Conservation (phyloP, 1,284 basidiomycete genomes). For the Tylopilus sp. region DNA sequence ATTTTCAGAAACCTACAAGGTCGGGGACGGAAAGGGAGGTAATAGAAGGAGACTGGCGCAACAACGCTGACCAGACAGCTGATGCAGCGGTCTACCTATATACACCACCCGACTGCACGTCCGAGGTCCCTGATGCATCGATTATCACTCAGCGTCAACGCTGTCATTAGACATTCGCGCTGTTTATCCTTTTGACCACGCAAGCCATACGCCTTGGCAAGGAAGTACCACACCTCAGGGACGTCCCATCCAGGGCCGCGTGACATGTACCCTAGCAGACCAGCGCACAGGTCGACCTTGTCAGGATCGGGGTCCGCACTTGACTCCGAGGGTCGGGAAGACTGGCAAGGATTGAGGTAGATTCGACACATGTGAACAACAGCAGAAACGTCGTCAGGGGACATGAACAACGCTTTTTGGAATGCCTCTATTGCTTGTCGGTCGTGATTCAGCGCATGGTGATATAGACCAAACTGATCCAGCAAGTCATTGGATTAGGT, state of each 20-base stretch:
- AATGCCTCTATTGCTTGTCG: constrained; percentile 75
- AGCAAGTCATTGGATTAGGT: not conserved
- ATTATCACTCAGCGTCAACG: constrained; percentile 74
- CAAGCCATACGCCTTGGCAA: constrained; percentile 78
- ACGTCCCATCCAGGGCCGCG: constrained; percentile 82
- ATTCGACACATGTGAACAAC: constrained; percentile 77
- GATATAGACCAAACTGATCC: constrained; percentile 76
- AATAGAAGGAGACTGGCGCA: not conserved
- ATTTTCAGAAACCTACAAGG: too few species aligned
- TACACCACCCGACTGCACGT: constrained; percentile 72
- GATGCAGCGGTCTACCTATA: too few species aligned
- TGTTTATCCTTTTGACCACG: constrained; percentile 76
- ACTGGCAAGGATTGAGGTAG: constrained; percentile 59
- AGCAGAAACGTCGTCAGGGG: constrained; percentile 77
- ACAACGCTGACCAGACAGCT: too few species aligned
- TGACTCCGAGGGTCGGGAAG: constrained; percentile 32
- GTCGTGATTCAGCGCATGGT: constrained; percentile 62
- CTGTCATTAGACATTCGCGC: constrained; percentile 75
- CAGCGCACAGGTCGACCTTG: constrained; percentile 76
- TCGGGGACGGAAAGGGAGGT: not conserved
- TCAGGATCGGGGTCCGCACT: constrained; percentile 48
- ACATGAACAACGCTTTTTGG: constrained; percentile 83
- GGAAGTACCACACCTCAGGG: constrained; percentile 90
- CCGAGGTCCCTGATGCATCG: constrained; percentile 69
- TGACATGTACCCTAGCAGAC: constrained; percentile 67